Evolutionary conservation across 2,329 filamentous ascomycete species (phyloP).

Genomic region (Zymoseptoria crescenta): DNA sequence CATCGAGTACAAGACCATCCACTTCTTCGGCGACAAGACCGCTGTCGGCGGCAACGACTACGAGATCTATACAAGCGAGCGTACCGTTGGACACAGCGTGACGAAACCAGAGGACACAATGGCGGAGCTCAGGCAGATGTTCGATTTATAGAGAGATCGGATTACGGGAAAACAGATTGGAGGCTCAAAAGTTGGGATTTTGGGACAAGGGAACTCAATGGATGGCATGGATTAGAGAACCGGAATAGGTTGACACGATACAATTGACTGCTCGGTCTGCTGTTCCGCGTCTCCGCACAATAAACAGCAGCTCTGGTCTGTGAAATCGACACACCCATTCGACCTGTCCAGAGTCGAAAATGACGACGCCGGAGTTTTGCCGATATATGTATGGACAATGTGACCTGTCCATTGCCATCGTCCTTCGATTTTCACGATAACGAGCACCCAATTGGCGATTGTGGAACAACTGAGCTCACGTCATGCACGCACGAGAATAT

Average conservation of each 20-base stretch:
- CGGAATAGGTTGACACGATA: not conserved
- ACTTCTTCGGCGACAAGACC: constrained; percentile 98
- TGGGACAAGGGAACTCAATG: not conserved
- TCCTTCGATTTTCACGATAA: not conserved
- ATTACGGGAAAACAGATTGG: not conserved
- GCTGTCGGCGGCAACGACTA: constrained; percentile 87
- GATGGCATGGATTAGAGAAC: not conserved
- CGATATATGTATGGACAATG: not conserved
- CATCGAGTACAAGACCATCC: constrained; percentile 74
- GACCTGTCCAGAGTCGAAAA: not conserved
- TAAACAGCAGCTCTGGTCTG: not conserved
- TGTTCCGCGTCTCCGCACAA: too few species aligned
- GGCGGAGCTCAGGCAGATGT: constrained; percentile 70
- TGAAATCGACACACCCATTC: not conserved
- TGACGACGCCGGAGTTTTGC: not conserved
- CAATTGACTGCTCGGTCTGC: not conserved
- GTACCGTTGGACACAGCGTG: constrained; percentile 81
- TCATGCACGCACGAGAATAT: not conserved
- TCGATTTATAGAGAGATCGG: constrained; percentile 35
- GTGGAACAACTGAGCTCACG: too few species aligned
- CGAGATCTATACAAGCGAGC: constrained; percentile 77
- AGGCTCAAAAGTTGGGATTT: not conserved
- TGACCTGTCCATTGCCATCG: not conserved
- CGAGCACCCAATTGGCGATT: too few species aligned
- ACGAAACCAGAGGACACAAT: constrained; percentile 75